Conservation (phyloP, 257 asterid genomes). For the Primulina tabacum region DNA sequence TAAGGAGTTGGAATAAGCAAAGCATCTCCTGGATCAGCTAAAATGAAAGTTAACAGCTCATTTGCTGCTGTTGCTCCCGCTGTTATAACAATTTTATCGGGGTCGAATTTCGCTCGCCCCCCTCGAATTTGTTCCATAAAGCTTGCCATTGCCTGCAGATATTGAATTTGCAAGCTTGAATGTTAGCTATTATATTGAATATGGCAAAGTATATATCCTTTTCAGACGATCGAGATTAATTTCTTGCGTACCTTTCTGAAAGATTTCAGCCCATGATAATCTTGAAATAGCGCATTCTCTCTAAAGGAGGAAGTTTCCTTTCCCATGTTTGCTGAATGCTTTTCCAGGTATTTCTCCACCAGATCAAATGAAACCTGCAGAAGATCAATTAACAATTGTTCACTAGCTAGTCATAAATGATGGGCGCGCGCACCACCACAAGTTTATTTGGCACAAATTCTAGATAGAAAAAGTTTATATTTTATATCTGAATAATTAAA, state of each 20-base stretch:
- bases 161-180: neutral
- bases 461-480: no score
- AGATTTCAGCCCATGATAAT: conserved; percentile 79
- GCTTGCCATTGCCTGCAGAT: conserved; percentile 76
- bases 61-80: conserved; percentile 96
- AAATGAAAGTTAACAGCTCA: conserved; percentile 73
- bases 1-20: conserved; percentile 89
- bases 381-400: no score
- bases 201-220: no score
- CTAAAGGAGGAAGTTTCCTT: conserved; percentile 46
- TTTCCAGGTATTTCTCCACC: conserved; percentile 61
- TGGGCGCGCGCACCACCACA: no score
- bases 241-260: conserved; percentile 55
- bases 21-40: conserved; percentile 85
- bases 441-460: no score
- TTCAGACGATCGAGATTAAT: no score
- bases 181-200: neutral
- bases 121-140: conserved; percentile 89
- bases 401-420: no score
- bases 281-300: conserved; percentile 89
- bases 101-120: conserved; percentile 67
- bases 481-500: no score
- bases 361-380: conserved; percentile 86
- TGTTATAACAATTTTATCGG: conserved; percentile 71
- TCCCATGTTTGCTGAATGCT: conserved; percentile 34